Evolutionary conservation across 2,329 filamentous ascomycete genomes (phyloP).

Genomic region (Nectriaceae sp.): DNA sequence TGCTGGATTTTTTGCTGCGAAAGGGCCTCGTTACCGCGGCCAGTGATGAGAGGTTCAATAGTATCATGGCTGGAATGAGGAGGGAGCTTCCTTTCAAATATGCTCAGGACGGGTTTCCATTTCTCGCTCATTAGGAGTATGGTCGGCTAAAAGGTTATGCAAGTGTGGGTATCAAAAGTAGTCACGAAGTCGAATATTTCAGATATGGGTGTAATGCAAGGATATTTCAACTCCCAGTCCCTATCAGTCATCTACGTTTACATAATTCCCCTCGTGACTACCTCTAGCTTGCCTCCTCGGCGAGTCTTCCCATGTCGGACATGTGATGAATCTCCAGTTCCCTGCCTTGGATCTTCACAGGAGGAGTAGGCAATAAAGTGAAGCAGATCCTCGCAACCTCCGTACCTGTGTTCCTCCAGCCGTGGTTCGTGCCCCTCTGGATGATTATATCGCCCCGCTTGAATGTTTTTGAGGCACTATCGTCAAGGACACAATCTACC

Average conservation of each 20-base stretch:
- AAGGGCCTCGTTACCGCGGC: slow-evolving; percentile 27
- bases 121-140: slow-evolving; percentile 9
- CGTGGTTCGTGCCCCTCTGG: slow-evolving; percentile 27
- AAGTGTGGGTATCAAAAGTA: neutral
- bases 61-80: slow-evolving; percentile 24
- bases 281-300: slow-evolving; percentile 16
- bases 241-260: no score
- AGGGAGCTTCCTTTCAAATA: slow-evolving; percentile 31
- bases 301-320: slow-evolving; percentile 21
- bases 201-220: no score
- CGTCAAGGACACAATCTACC: slow-evolving; percentile 23
- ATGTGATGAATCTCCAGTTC: slow-evolving; percentile 23
- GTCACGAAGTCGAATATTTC: no score
- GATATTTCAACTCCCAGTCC: no score
- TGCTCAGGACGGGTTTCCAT: slow-evolving; percentile 12
- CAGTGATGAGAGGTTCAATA: slow-evolving; percentile 23
- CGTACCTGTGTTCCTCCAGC: slow-evolving; percentile 22
- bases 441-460: slow-evolving; percentile 22
- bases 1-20: slow-evolving; percentile 39
- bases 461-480: slow-evolving; percentile 17
- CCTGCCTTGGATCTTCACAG: slow-evolving; percentile 18
- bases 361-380: slow-evolving; percentile 19
- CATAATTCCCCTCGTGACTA: no score
- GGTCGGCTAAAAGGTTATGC: neutral
- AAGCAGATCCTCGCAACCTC: slow-evolving; percentile 23